Evolutionary conservation across 768 basidiomycete genomes (phyloP), one percentile per base, ranked within the genome.

Genomic region (Leucocoprinus sp.): DNA sequence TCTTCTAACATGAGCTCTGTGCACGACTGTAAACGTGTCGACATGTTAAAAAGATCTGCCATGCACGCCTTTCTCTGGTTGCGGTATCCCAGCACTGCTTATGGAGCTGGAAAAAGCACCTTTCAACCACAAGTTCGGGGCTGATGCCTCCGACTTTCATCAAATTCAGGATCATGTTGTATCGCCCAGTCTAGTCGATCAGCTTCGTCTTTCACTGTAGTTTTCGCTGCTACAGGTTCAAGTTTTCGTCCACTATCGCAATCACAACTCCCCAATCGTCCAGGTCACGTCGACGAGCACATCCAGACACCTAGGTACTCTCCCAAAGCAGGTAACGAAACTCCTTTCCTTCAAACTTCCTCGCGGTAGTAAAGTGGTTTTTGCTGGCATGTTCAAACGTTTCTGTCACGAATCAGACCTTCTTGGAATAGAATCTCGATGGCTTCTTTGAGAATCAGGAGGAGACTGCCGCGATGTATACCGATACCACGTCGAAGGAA

Each of bases 311-410:
- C 59, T 99, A 96, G 56, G 98, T 96, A 62, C 98, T 98, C 73
- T 99, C 96, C 46, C 84, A 87, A 0, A 91, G 90, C 27, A 99
- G 70, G 59, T 90, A 90, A 21, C 96, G 76, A 69, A 96, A 96
- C 55, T 93, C 92, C 35, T 78, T 80, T 0, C 96, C 96, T 61
- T 99, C 96, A 56, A 93, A 98, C 66, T 99, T 99, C 54, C 92
- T 82, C 2, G 92, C 84, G 0, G 84, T 76, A 0, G 92, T 96
- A 69, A 99, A 99, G 18, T 96, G 2, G 96, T 98, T 70, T 97
- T 98, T 14, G 96, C 96, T 8, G 96, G 96, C 96, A 99, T 99
- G 65, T 99, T 99, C 35, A 99, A 71, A 97, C 0, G 96, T 99
- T 66, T 99, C 96, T 0, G 96, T 99, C 5, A 96, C 96, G 57